Conservation (phyloP, 495 filamentous ascomycete species). For the Aspergillus bridgeri region DNA sequence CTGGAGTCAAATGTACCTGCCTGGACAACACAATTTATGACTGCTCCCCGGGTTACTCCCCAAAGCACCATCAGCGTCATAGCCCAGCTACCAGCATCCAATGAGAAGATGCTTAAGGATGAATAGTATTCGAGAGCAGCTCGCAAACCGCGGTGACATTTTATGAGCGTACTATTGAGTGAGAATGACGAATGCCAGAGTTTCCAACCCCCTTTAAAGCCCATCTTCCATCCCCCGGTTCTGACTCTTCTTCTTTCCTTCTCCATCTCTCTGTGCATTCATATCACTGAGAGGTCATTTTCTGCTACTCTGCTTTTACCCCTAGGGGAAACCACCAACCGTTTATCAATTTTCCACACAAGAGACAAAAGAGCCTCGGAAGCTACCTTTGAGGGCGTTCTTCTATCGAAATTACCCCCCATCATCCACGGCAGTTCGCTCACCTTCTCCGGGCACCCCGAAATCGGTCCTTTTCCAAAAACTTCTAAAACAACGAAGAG, state of each 20-base stretch:
- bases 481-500: not conserved
- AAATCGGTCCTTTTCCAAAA: constrained; percentile 5
- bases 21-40: no score
- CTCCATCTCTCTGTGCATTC: not conserved
- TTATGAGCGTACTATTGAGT: not conserved
- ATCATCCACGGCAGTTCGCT: not conserved
- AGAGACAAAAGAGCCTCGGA: not conserved
- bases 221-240: not conserved
- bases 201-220: not conserved
- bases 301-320: not conserved
- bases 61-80: no score
- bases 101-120: no score
- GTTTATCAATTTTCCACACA: not conserved
- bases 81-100: no score
- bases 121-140: no score
- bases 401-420: not conserved
- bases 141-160: no score
- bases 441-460: not conserved
- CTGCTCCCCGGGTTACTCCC: no score
- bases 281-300: not conserved
- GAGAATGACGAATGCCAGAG: not conserved
- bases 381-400: not conserved
- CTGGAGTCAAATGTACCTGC: no score
- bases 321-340: not conserved
- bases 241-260: not conserved